phyloP scores from a whole-genome alignment of 441 rosid species.

The Gossypium aridum region DNA sequence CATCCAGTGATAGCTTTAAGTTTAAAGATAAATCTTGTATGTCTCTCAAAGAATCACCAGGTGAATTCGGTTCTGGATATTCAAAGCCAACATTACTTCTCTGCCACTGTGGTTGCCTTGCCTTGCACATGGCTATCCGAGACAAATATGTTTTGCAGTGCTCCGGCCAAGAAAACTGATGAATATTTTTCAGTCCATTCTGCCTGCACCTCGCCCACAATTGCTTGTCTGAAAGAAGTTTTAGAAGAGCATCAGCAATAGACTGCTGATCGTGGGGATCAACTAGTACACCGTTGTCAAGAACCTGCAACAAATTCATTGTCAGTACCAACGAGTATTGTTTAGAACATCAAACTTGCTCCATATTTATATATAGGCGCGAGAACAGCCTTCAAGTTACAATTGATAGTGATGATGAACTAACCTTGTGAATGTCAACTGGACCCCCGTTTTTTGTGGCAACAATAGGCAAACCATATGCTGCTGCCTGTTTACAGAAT shows the following conservation, averaged over 20 bases:
- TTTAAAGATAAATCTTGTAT: constrained; percentile 75
- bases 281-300: constrained; percentile 84
- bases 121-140: constrained; percentile 70
- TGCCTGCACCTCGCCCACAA: constrained; percentile 86
- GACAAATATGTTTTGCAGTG: constrained; percentile 77
- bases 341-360: background rate
- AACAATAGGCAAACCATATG: constrained; percentile 84
- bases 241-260: constrained; percentile 80
- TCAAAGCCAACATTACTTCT: constrained; percentile 37
- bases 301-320: constrained; percentile 44
- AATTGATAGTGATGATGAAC: background rate
- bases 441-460: constrained; percentile 97
- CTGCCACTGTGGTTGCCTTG: constrained; percentile 86
- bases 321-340: constrained; percentile 9
- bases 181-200: constrained; percentile 79
- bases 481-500: constrained; percentile 67
- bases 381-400: constrained; percentile 5
- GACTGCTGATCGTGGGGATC: constrained; percentile 89
- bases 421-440: constrained; percentile 76
- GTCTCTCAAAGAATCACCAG: constrained; percentile 76
- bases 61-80: constrained; percentile 57
- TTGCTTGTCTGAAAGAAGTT: constrained; percentile 79
- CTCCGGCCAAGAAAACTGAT: constrained; percentile 86
- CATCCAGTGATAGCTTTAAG: constrained; percentile 65
- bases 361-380: background rate